These are phyloP conservation scores for Fusarium camptoceras DNA, from an alignment of 2,329 filamentous ascomycete species.

Conservation along the genomic window DNA sequence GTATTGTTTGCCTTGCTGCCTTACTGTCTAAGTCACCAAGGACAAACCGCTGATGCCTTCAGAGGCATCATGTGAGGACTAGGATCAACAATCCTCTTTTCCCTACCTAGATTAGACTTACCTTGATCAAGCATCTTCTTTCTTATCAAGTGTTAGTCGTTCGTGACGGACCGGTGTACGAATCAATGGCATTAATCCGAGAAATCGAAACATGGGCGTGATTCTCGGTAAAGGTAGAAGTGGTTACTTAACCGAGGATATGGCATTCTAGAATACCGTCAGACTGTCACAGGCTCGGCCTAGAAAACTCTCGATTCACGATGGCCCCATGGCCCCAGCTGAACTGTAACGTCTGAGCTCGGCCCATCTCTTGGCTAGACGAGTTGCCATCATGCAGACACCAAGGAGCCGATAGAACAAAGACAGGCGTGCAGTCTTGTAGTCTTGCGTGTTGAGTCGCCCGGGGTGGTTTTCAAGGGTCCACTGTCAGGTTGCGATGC, in stretches of 20 bases:
- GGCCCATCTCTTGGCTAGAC: conserved; percentile 27
- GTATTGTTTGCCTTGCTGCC: too few relatives aligned
- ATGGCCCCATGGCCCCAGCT: conserved; percentile 9
- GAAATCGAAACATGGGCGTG: conserved; percentile 20
- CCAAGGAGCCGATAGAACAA: conserved; percentile 12
- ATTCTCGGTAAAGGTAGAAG: conserved; percentile 4
- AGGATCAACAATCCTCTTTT: too few relatives aligned
- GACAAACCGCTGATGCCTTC: too few relatives aligned
- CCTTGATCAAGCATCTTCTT: too few relatives aligned
- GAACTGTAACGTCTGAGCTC: conserved; percentile 12
- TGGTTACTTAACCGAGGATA: conserved; percentile 40
- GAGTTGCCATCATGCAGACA: conserved; percentile 14
- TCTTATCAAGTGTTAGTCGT: too few relatives aligned
- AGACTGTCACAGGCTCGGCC: conserved; percentile 33
- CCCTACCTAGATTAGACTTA: too few relatives aligned
- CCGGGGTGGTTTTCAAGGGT: conserved; percentile 26
- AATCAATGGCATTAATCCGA: conserved; percentile 10
- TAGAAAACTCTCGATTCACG: conserved; percentile 10
- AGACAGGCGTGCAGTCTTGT: conserved; percentile 8
- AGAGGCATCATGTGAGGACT: too few relatives aligned
- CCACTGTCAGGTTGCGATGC: conserved; percentile 31
- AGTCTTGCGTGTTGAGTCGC: conserved; percentile 30
- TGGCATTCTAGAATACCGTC: conserved; percentile 22
- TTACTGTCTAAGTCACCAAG: too few relatives aligned
- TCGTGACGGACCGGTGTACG: conserved; percentile 13